Percentiles rank a stretch among this genome's conserved stretches.
Evolutionary conservation across 306 rosid species (phyloP).

Genomic region (Prunus mongolica): DNA sequence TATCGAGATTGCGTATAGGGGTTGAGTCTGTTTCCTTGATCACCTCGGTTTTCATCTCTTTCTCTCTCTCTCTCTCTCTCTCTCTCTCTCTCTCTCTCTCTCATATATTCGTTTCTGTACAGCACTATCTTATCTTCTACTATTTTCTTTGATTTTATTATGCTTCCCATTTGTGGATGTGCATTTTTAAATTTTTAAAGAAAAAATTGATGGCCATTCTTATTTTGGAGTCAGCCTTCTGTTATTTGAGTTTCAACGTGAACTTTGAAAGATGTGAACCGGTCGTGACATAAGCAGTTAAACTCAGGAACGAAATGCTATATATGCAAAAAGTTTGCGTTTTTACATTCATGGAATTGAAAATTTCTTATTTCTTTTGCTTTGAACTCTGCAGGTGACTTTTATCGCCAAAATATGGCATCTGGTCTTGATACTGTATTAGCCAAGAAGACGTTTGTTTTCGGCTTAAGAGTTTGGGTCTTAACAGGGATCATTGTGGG

Average conservation of each 20-base stretch:
- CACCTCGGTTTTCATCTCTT: neutral
- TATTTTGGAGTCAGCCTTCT: neutral
- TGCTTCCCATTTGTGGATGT: neutral
- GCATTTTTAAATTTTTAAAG: neutral
- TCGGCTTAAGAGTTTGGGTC: conserved; percentile 78
- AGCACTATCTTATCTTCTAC: neutral
- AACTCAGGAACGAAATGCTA: neutral
- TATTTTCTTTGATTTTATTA: neutral
- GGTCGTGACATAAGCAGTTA: neutral
- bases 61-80: neutral
- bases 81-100: neutral
- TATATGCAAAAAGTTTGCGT: neutral
- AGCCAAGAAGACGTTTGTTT: conserved; percentile 64
- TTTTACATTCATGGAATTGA: conserved; percentile 4
- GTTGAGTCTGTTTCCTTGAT: neutral
- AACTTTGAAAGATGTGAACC: conserved; percentile 6
- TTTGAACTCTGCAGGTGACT: conserved; percentile 33
- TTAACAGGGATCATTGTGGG: conserved; percentile 70
- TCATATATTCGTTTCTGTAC: neutral
- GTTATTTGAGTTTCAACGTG: neutral
- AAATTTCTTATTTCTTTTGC: conserved; percentile 18
- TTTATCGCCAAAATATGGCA: conserved; percentile 45
- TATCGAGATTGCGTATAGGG: neutral
- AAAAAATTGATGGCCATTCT: neutral
- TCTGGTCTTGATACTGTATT: conserved; percentile 64